A percentile compares a stretch with the other conserved stretches of the same genome.
Evolutionary conservation across 192 early-diverging fungal genomes (phyloP).

Genomic region (Piromyces sp.): DNA sequence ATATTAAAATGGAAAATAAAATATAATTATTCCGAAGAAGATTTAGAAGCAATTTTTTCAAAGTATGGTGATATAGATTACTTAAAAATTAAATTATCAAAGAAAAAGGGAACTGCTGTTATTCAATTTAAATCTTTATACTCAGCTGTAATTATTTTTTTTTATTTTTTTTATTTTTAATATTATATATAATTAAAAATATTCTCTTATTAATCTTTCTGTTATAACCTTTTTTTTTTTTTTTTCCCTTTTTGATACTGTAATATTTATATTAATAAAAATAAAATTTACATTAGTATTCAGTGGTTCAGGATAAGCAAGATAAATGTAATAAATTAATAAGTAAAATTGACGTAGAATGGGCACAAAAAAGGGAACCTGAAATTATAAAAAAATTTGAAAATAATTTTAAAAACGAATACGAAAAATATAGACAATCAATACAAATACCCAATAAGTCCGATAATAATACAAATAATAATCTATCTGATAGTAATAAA

Average conservation of each 20-base stretch:
- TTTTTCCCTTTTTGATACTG: no score
- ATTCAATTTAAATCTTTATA: neutral
- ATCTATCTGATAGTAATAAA: neutral
- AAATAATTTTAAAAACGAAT: neutral
- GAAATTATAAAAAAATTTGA: neutral
- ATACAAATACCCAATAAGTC: neutral
- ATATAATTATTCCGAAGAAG: neutral
- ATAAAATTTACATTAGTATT: neutral
- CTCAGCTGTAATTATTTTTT: neutral
- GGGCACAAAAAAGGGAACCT: neutral
- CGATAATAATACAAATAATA: neutral
- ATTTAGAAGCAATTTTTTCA: neutral
- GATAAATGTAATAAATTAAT: neutral
- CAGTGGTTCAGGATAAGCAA: neutral
- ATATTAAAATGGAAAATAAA: neutral
- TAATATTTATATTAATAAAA: neutral
- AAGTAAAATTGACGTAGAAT: neutral
- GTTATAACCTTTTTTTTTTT: no score
- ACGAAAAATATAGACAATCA: neutral
- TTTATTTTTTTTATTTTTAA: no score
- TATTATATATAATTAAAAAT: no score
- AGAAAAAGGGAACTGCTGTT: neutral
- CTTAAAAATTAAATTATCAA: neutral
- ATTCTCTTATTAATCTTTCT: no score
- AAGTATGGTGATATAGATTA: neutral